These are phyloP conservation scores for Golubevia pallescens DNA, from an alignment of 1,284 basidiomycete genomes.

Conservation along the genomic window DNA sequence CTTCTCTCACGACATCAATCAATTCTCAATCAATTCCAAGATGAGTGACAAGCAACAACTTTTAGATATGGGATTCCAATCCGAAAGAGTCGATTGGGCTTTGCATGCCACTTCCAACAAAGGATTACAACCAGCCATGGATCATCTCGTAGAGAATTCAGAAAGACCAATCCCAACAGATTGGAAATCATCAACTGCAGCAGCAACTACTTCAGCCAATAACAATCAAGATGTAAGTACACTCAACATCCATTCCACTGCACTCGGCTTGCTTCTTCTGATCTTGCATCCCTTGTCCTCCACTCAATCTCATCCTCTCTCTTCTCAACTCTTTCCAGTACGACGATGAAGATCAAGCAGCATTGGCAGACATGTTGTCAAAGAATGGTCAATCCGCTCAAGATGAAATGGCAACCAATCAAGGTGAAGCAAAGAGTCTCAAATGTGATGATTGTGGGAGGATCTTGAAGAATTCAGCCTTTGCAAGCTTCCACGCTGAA, in stretches of 20 bases:
- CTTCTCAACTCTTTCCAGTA: slow-evolving; percentile 16
- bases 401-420: slow-evolving; percentile 29
- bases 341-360: slow-evolving; percentile 48
- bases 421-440: slow-evolving; percentile 48
- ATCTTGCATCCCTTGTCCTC: not conserved
- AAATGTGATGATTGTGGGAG: slow-evolving; percentile 57
- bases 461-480: slow-evolving; percentile 51
- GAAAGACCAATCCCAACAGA: slow-evolving; percentile 36
- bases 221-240: not conserved
- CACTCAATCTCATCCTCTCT: not conserved
- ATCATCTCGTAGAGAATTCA: slow-evolving; percentile 56
- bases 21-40: not conserved
- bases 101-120: slow-evolving; percentile 39
- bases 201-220: too few relatives aligned
- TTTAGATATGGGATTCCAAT: slow-evolving; percentile 61
- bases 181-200: too few relatives aligned
- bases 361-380: slow-evolving; percentile 30
- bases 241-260: not conserved
- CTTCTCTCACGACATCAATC: too few relatives aligned
- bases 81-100: slow-evolving; percentile 57
- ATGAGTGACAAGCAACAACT: too few relatives aligned
- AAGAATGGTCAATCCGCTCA: slow-evolving; percentile 40
- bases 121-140: slow-evolving; percentile 53
- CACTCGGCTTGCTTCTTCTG: not conserved
- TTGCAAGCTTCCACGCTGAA: slow-evolving; percentile 61